Evolutionary conservation across 139 green algal species (phyloP), one percentile per base, ranked within the genome.

Genomic region (Coelastrella sp.): DNA sequence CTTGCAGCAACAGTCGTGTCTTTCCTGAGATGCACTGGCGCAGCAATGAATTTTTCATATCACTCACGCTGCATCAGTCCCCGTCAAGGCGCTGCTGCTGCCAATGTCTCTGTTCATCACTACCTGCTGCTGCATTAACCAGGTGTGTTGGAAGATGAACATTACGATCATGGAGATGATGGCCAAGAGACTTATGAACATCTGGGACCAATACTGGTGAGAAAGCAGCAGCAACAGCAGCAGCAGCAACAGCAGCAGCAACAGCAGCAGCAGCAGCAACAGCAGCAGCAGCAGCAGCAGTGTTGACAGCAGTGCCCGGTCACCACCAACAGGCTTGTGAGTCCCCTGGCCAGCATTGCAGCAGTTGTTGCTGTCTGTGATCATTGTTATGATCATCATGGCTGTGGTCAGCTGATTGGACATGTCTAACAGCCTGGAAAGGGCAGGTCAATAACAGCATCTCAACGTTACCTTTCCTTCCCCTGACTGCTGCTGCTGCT

Each of bases 201-300:
- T 17, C 86, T 95, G 1, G 90, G 91, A 17, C 87, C 82, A 1
- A 91, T 95, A 59, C 79, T 95, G 85, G 91, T 94, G 83, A 81
- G 88, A 34, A 32, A 34, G 32, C 57, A 27, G 2, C 23, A 23
- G 21, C 19, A 9, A 19, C 0, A 9, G 57, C 57, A 34, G 57
- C 45, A 57, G 45, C 45, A 57, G 45, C 62, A 38, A 4, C 35
- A 68, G 21, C 32, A 79, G 23, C 27, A 62, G 7, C 64, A 45
- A 41, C 57, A 71, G 19, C 66, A 77, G 34, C 13, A 64, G 11
- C 23, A 23, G 32, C 50, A 81, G 50, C 9, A 37, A 27, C 82
- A 15, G 25, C 30, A 32, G 27, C 30, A 71, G 40, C 69, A 78
- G 40, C 25, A 78, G 40, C 0, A 45, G 19, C 19, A 69, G 62